A percentile compares a stretch with the other conserved stretches of the same genome.
Evolutionary conservation across 495 filamentous ascomycete genomes (phyloP).

Genomic region (Aspergillus bridgeri): DNA sequence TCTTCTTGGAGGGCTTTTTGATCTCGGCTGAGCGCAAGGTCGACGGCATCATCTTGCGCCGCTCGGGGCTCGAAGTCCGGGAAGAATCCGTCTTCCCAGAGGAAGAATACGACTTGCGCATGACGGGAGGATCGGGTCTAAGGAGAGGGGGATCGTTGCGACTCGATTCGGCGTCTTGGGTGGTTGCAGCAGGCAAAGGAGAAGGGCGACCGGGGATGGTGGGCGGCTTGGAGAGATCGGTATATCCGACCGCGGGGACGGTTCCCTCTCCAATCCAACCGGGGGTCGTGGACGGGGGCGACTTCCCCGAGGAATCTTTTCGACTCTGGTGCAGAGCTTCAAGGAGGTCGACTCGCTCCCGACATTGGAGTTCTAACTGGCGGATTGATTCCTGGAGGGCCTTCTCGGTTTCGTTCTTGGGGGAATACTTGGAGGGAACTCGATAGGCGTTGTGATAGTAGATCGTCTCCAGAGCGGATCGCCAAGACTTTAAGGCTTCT

Average conservation of each 20-base stretch:
- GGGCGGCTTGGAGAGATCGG: conserved; percentile 69
- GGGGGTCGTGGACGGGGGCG: conserved; percentile 21
- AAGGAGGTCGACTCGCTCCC: conserved; percentile 86
- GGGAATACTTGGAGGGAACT: conserved; percentile 63
- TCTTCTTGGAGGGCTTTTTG: conserved; percentile 57
- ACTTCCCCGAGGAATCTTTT: conserved; percentile 49
- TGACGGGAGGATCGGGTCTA: conserved; percentile 26
- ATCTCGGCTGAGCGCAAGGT: conserved; percentile 66
- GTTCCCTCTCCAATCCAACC: conserved; percentile 77
- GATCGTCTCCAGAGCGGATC: conserved; percentile 84
- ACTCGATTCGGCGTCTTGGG: conserved; percentile 48
- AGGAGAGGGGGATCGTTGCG: conserved; percentile 2
- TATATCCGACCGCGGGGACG: conserved; percentile 73
- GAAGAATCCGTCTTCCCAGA: conserved; percentile 45
- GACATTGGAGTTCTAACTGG: conserved; percentile 86
- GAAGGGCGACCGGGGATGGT: conserved; percentile 59
- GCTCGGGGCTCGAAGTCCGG: conserved; percentile 77
- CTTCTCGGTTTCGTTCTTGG: conserved; percentile 80
- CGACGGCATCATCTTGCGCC: conserved; percentile 72
- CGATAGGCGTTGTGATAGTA: conserved; percentile 81
- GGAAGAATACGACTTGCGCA: conserved; percentile 37
- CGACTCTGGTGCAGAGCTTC: conserved; percentile 77
- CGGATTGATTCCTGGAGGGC: conserved; percentile 76
- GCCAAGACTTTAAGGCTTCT: conserved; percentile 92
- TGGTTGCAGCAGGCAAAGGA: conserved; percentile 31